Percentiles rank a stretch among this genome's conserved stretches.
phyloP scores from a whole-genome alignment of 73 alveolate genomes.

The Effrenium voratum region DNA sequence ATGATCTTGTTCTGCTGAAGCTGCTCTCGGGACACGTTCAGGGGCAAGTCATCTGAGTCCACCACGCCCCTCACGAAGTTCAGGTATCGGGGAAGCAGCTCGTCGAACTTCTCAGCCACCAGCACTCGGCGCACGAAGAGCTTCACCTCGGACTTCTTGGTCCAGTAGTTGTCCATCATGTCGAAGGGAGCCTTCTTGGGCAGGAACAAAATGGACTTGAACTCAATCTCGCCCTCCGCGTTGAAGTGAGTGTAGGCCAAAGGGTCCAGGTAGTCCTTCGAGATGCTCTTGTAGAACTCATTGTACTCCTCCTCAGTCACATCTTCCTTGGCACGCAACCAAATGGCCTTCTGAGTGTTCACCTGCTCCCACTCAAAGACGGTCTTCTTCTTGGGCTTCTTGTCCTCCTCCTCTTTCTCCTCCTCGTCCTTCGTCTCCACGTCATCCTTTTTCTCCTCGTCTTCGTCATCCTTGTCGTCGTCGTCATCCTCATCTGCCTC shows the following conservation, averaged over 20 bases:
- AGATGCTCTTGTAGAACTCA: conserved; percentile 98
- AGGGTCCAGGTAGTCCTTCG: conserved; percentile 99
- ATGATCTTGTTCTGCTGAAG: conserved; percentile 98
- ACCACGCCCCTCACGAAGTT: conserved; percentile 99
- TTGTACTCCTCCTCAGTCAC: conserved; percentile 98
- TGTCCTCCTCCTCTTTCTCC: conserved; percentile 97
- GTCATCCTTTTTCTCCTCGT: conserved; percentile 96
- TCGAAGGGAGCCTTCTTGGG: conserved; percentile 96
- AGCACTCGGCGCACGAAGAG: conserved; percentile 99
- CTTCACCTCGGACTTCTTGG: conserved; percentile 97
- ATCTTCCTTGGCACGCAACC: conserved; percentile 99
- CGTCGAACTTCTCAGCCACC: conserved; percentile 99
- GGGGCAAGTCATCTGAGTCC: conserved; percentile 99
- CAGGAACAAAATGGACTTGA: conserved; percentile 95
- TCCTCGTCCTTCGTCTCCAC: conserved; percentile 96
- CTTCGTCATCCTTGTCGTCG: conserved; percentile 96
- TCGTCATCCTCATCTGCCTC: conserved; percentile 57
- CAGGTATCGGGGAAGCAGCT: conserved; percentile 99
- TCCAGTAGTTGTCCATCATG: conserved; percentile 98
- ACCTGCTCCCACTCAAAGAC: conserved; percentile 98
- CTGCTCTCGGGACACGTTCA: conserved; percentile 99
- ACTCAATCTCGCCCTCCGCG: conserved; percentile 99
- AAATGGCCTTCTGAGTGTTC: conserved; percentile 99
- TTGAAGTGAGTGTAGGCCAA: conserved; percentile 98
- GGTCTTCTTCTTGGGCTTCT: conserved; percentile 97